phyloP scores from a whole-genome alignment of 306 rosid genomes.

The Hippophae rhamnoides region DNA sequence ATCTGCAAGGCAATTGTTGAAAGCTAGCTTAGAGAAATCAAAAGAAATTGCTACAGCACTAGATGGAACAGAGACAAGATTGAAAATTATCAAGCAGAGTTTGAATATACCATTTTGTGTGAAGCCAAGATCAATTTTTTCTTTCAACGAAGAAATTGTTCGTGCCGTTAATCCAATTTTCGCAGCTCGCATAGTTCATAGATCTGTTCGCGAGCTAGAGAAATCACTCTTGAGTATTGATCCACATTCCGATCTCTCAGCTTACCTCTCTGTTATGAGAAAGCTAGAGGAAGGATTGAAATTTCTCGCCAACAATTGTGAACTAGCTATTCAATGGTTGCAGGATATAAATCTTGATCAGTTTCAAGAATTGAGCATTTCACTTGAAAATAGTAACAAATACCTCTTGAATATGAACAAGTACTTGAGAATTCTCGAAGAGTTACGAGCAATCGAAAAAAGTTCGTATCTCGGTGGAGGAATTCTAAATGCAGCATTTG shows the following conservation, averaged over 20 bases:
- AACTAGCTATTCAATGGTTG: conserved; percentile 57
- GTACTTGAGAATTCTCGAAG: conserved; percentile 35
- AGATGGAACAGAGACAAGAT: conserved; percentile 38
- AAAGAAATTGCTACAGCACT: conserved; percentile 32
- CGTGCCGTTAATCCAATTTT: conserved; percentile 56
- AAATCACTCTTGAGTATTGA: conserved; percentile 27
- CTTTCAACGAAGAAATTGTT: conserved; percentile 34
- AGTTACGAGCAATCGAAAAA: conserved; percentile 36
- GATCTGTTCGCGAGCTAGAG: conserved; percentile 48
- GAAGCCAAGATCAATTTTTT: conserved; percentile 18
- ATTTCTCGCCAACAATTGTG: conserved; percentile 61
- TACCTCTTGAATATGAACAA: conserved; percentile 36
- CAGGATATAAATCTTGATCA: conserved; percentile 31
- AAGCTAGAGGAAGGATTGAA: conserved; percentile 61
- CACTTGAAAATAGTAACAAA: conserved; percentile 20
- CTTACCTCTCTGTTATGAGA: conserved; percentile 37
- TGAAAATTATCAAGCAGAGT: conserved; percentile 34
- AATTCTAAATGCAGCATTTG: conserved; percentile 49
- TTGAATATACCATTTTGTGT: conserved; percentile 19
- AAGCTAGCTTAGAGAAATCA: conserved; percentile 48
- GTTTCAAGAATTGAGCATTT: conserved; percentile 24
- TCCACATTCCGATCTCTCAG: conserved; percentile 34
- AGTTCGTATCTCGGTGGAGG: conserved; percentile 48
- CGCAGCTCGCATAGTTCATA: conserved; percentile 45
- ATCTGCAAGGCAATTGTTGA: conserved; percentile 39